Percentiles rank a stretch among this genome's conserved stretches.
phyloP scores from a whole-genome alignment of 2,329 filamentous ascomycete species.

The Neopestalotiopsis clavispora region DNA sequence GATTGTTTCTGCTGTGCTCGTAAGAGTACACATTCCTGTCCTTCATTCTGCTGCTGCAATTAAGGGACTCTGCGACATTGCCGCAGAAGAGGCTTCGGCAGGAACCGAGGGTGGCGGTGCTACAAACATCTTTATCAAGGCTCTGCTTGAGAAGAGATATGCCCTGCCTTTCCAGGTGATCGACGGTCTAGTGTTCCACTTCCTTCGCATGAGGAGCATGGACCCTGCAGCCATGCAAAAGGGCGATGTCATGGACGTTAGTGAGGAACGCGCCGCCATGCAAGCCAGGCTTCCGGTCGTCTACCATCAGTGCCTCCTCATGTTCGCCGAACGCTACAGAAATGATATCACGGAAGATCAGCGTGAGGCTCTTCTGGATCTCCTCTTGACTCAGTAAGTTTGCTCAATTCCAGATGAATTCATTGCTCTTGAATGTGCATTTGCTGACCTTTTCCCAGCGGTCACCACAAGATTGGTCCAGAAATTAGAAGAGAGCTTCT shows the following conservation, averaged over 20 bases:
- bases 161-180: slow-evolving; percentile 80
- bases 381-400: slow-evolving; percentile 70
- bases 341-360: slow-evolving; percentile 97
- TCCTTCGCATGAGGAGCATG: slow-evolving; percentile 81
- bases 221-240: slow-evolving; percentile 62
- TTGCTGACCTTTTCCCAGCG: slow-evolving; percentile 37
- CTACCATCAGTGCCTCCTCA: slow-evolving; percentile 92
- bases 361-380: slow-evolving; percentile 85
- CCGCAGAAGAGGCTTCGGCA: slow-evolving; percentile 80
- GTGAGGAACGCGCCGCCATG: slow-evolving; percentile 51
- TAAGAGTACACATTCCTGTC: slow-evolving; percentile 85
- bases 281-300: slow-evolving; percentile 81
- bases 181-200: slow-evolving; percentile 75
- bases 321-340: slow-evolving; percentile 92
- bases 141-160: slow-evolving; percentile 95
- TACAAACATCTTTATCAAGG: slow-evolving; percentile 94
- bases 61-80: slow-evolving; percentile 91
- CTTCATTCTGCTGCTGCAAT: slow-evolving; percentile 91
- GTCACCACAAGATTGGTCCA: slow-evolving; percentile 86
- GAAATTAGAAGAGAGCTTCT: slow-evolving; percentile 89
- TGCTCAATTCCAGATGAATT: too few relatives aligned
- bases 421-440: too few relatives aligned
- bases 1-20: slow-evolving; percentile 86
- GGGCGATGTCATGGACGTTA: slow-evolving; percentile 59
- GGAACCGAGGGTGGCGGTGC: slow-evolving; percentile 87